Base-by-base conservation (phyloP, 108 stramenopile species). In the Nitzschia sp. region DNA sequence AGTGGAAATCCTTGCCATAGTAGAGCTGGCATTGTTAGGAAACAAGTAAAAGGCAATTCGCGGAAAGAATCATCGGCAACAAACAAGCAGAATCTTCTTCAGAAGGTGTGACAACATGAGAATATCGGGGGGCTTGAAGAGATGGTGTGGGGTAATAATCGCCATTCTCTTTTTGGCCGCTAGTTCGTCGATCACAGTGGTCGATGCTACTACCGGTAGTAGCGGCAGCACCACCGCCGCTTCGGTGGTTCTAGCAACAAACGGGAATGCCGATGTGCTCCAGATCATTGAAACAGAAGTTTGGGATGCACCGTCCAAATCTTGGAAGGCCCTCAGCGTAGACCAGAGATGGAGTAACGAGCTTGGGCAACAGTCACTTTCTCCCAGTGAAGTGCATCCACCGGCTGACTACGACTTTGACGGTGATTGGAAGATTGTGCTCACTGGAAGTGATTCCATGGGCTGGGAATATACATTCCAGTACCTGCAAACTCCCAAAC, bases 401-500 rank as follows among this genome's bases (percentile, higher is more conserved):
- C 86, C 86, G 0, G 38, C 71, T 11, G 79, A 77, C 46, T 79
- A 62, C 28, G 57, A 71, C 1, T 92, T 85, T 59, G 77, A 70
- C 13, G 86, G 86, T 26, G 88, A 88, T 49, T 92, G 91, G 91
- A 92, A 92, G 53, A 92, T 92, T 71, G 86, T 92, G 27, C 58
- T 85, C n/a, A 32, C 36, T 51, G 71, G 56, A 0, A 46, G 79
- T 1, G 91, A 92, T 77, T 66, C 77, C 0, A 79, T 85, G 70
- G 91, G 91, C 23, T 92, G 91, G 91, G 87, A 86, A 57, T 92
- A 92, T 51, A 18, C 42, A 17, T 78, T 67, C 49, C 77, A 66
- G 49, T 77, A 77, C 3, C 8, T 71, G 11, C 82, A 80, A 32
- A 63, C 82, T 17, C 84, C 84, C 6, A 73, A 51, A 46, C 83